phyloP scores from a whole-genome alignment of 2,329 filamentous ascomycete genomes.

The Neoascochyta sp. region DNA sequence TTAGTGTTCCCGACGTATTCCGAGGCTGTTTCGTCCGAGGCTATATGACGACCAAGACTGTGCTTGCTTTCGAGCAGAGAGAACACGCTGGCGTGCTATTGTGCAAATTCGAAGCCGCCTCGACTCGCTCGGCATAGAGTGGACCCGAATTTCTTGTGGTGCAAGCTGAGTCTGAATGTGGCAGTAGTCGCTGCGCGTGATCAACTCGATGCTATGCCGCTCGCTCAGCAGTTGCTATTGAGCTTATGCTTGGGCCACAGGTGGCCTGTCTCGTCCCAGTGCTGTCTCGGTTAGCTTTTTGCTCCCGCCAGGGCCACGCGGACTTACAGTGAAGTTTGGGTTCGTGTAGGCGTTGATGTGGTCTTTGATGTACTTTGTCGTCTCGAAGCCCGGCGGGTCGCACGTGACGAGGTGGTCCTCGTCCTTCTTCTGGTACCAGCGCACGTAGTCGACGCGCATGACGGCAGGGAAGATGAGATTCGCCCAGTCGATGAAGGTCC shows the following conservation, averaged over 20 bases:
- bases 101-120: too few relatives aligned
- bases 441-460: conserved; percentile 54
- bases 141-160: too few relatives aligned
- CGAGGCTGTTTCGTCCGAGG: too few relatives aligned
- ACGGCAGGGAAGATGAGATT: conserved; percentile 49
- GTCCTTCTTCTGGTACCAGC: conserved; percentile 52
- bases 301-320: not conserved
- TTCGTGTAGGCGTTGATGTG: conserved; percentile 50
- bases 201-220: too few relatives aligned
- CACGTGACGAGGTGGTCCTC: conserved; percentile 50
- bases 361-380: conserved; percentile 49
- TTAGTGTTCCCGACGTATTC: too few relatives aligned
- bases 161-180: too few relatives aligned
- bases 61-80: too few relatives aligned
- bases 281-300: conserved; percentile 13
- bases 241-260: conserved; percentile 45
- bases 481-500: conserved; percentile 47
- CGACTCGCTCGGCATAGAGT: too few relatives aligned
- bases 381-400: conserved; percentile 53
- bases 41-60: too few relatives aligned
- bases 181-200: too few relatives aligned
- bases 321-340: conserved; percentile 50
- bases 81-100: too few relatives aligned
- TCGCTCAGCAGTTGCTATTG: conserved; percentile 39
- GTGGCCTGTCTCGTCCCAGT: conserved; percentile 34